phyloP scores from a whole-genome alignment of 805 yeast genomes.

The Yarrowia hollandica region DNA sequence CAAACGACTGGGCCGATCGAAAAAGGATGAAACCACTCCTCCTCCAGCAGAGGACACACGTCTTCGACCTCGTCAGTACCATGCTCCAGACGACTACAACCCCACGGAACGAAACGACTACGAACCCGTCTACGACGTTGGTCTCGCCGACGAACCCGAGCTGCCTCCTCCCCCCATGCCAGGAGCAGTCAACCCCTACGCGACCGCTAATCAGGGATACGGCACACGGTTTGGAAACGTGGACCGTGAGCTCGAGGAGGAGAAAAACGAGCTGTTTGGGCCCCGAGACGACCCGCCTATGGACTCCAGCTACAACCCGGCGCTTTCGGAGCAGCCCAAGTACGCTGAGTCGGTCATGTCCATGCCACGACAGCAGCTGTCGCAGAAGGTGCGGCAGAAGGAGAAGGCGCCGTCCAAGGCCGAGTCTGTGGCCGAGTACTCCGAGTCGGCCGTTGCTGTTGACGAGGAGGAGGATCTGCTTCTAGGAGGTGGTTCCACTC shows the following conservation, averaged over 20 bases:
- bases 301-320: conserved; percentile 6
- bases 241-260: conserved; percentile 18
- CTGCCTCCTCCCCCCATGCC: conserved; percentile 27
- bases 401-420: neutral
- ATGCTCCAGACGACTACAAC: neutral
- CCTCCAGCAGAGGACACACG: neutral
- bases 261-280: conserved; percentile 13
- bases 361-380: conserved; percentile 19
- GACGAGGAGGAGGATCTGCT: conserved; percentile 23
- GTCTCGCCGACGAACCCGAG: neutral
- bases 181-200: conserved; percentile 14
- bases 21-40: conserved; percentile 5
- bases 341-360: conserved; percentile 21
- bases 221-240: conserved; percentile 9
- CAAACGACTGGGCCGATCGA: neutral
- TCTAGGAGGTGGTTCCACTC: neutral
- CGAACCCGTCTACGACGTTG: conserved; percentile 19
- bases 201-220: conserved; percentile 15
- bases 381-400: conserved; percentile 6
- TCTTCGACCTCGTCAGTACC: neutral
- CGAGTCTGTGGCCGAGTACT: neutral
- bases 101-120: neutral
- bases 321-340: conserved; percentile 2
- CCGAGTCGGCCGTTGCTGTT: conserved; percentile 4
- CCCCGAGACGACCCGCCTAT: neutral